Evolutionary conservation across 1,284 basidiomycete species (phyloP).

Genomic region (Tilletia caries): DNA sequence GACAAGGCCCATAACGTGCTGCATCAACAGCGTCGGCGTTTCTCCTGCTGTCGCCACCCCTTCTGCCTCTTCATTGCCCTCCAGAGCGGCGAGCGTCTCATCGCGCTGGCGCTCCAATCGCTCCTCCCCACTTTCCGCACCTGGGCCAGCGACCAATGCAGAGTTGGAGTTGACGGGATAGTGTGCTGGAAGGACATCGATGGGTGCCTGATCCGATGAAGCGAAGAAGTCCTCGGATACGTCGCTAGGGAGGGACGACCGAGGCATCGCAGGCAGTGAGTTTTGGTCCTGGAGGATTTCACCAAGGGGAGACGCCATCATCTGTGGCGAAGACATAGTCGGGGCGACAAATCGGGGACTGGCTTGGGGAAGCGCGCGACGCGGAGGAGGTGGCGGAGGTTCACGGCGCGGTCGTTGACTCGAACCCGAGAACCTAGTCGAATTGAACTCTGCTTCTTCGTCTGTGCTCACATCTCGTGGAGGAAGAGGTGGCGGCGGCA

Average conservation of each 20-base stretch:
- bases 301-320: too few relatives aligned
- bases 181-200: neutral
- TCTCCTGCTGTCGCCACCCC: neutral
- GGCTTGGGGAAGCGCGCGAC: neutral
- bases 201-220: neutral
- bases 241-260: too few relatives aligned
- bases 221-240: too few relatives aligned
- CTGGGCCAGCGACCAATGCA: neutral
- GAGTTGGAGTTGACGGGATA: neutral
- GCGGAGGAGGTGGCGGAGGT: conserved; percentile 2
- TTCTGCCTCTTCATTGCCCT: neutral
- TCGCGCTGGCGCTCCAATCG: neutral
- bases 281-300: too few relatives aligned
- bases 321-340: too few relatives aligned
- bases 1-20: conserved; percentile 4
- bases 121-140: neutral
- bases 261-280: too few relatives aligned
- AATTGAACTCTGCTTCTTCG: too few relatives aligned
- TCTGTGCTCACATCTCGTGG: too few relatives aligned
- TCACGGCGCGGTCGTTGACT: neutral
- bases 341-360: neutral
- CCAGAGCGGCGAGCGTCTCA: neutral
- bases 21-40: conserved; percentile 1
- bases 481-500: neutral
- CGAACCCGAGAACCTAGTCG: too few relatives aligned